A percentile compares a stretch with the other conserved stretches of the same genome.
These are phyloP conservation scores for Syzygium oleosum DNA, from an alignment of 345 rosid genomes.

Conservation along the genomic window DNA sequence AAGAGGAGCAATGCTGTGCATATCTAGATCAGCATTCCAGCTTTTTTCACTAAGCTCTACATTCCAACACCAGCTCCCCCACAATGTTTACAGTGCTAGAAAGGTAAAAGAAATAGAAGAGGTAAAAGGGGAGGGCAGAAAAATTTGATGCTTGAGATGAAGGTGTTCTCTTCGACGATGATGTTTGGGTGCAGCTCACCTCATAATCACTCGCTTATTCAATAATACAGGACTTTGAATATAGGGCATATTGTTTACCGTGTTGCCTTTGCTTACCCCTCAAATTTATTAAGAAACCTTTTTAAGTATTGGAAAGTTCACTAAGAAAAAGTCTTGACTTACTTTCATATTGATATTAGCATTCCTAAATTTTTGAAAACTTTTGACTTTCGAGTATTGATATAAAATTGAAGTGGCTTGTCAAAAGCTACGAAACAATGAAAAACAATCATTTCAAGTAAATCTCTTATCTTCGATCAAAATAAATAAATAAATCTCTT, in stretches of 20 bases:
- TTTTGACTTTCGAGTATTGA: background rate
- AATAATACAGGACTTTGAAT: background rate
- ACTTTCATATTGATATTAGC: background rate
- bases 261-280: background rate
- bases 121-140: background rate
- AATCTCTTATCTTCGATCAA: background rate
- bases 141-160: background rate
- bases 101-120: background rate
- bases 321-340: background rate
- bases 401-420: background rate
- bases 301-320: background rate
- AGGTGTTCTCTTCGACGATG: background rate
- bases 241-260: background rate
- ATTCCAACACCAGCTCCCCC: background rate
- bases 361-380: background rate
- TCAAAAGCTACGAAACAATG: background rate
- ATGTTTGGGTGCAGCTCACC: background rate
- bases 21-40: background rate
- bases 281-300: background rate
- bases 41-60: background rate
- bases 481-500: background rate
- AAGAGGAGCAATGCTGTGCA: background rate
- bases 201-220: background rate
- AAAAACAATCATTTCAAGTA: background rate
- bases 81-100: background rate